Evolutionary conservation across 495 filamentous ascomycete genomes (phyloP), one percentile per base, ranked within the genome.

Genomic region (Aspergillus coremiiformis): DNA sequence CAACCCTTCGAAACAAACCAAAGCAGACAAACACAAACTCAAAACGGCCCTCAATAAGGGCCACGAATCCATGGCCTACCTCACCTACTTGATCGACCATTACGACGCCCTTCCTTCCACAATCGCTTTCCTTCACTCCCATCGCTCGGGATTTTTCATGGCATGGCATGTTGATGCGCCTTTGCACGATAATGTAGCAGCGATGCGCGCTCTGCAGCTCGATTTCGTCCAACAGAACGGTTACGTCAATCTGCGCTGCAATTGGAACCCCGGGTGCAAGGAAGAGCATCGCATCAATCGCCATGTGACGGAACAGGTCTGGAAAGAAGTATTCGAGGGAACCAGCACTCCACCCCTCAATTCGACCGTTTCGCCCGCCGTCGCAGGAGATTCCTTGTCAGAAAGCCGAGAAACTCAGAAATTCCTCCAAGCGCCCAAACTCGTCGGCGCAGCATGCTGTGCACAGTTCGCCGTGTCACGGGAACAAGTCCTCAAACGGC

Each of bases 31-130:
- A 12, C 19, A 57, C 4, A 45, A 51, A 14, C 67, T 72, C 54
- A 76, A 60, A 47, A 75, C 65, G 0, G 58, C 63, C 11, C n/a
- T 59, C 10, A 87, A 87, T 58, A 89, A 89, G 67, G 86, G 86
- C 39, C 80, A 88, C 56, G 86, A 91, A 64, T 83, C 81, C 9
- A 83, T 89, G 76, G 77, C 82, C 24, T 90, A 90, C 64, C 71
- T 87, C 12, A 83, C 78, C 43, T 89, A 86, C 62, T 73, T 90
- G 52, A 80, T 86, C 56, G 82, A 88, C 58, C 68, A 83, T 66
- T 90, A 89, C 69, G 64, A 87, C 56, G 50, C 66, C 14, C 74
- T 89, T 20, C 82, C 84, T 8, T 83, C 87, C 44, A 75, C 84
- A 57, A 69, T 79, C 49, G 76, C 83, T 55, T 86, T 90, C 63